phyloP scores from a whole-genome alignment of 352 stramenopile genomes.

The Pythium plurisporium region DNA sequence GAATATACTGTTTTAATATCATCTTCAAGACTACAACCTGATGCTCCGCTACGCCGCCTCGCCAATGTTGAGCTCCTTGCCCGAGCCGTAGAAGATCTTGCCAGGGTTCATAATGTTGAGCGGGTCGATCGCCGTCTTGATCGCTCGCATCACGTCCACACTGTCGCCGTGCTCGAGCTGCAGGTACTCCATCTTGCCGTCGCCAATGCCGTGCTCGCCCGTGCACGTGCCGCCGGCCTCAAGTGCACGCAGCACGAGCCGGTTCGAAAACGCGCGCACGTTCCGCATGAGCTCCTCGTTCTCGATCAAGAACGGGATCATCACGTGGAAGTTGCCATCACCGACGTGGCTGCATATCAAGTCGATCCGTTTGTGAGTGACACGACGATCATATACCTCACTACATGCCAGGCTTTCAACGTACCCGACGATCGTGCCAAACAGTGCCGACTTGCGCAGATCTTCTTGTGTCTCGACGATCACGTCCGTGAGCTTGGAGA shows the following conservation, averaged over 20 bases:
- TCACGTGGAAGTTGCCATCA: constrained; percentile 98
- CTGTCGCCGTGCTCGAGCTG: constrained; percentile 85
- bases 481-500: constrained; percentile 91
- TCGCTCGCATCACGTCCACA: constrained; percentile 90
- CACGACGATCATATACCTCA: too few relatives aligned
- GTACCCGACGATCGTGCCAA: constrained; percentile 90
- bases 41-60: constrained; percentile 3
- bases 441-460: constrained; percentile 82
- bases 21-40: neutral
- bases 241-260: constrained; percentile 80
- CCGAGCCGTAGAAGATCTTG: constrained; percentile 90
- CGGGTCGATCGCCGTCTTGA: constrained; percentile 95
- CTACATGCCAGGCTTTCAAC: too few relatives aligned
- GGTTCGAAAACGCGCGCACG: constrained; percentile 87
- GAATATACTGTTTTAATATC: constrained; percentile 1
- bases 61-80: constrained; percentile 14
- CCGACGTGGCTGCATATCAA: constrained; percentile 71
- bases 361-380: too few relatives aligned
- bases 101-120: constrained; percentile 97
- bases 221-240: constrained; percentile 95
- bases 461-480: constrained; percentile 92
- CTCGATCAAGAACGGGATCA: constrained; percentile 89
- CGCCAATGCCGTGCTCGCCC: constrained; percentile 90
- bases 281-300: constrained; percentile 83
- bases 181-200: constrained; percentile 17